Evolutionary conservation across 495 filamentous ascomycete genomes (phyloP).

Genomic region (Aspergillus incahuasiensis): DNA sequence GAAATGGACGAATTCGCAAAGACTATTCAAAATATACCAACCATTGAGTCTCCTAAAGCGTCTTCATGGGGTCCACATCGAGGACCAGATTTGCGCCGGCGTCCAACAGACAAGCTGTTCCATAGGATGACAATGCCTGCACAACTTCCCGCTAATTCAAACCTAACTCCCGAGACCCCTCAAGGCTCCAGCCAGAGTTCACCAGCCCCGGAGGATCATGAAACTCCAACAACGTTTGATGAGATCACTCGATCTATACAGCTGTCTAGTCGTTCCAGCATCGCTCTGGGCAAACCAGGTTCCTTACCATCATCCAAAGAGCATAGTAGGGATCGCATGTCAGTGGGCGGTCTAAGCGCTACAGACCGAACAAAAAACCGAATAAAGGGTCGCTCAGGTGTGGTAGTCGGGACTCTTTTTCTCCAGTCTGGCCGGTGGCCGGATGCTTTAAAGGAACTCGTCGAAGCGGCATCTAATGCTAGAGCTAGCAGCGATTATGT

Average conservation of each 20-base stretch:
- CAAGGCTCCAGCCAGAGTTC: constrained; percentile 41
- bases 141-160: constrained; percentile 51
- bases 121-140: constrained; percentile 80
- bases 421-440: constrained; percentile 84
- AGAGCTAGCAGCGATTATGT: constrained; percentile 82
- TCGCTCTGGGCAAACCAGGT: constrained; percentile 24
- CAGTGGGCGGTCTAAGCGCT: constrained; percentile 79
- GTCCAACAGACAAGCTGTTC: constrained; percentile 40
- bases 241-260: constrained; percentile 56
- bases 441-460: constrained; percentile 81
- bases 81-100: constrained; percentile 40
- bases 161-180: constrained; percentile 49
- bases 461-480: constrained; percentile 71
- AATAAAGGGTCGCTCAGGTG: constrained; percentile 72
- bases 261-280: constrained; percentile 35
- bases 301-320: constrained; percentile 40
- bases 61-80: constrained; percentile 45
- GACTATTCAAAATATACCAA: constrained; percentile 72
- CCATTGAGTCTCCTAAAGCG: constrained; percentile 69
- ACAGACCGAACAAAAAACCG: constrained; percentile 77
- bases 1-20: constrained; percentile 86
- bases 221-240: constrained; percentile 68
- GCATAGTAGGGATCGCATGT: constrained; percentile 69
- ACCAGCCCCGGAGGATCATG: constrained; percentile 42
- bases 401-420: constrained; percentile 81